Evolutionary conservation across 208 protist genomes (phyloP).

Genomic region (Balamuthia mandrillaris): DNA sequence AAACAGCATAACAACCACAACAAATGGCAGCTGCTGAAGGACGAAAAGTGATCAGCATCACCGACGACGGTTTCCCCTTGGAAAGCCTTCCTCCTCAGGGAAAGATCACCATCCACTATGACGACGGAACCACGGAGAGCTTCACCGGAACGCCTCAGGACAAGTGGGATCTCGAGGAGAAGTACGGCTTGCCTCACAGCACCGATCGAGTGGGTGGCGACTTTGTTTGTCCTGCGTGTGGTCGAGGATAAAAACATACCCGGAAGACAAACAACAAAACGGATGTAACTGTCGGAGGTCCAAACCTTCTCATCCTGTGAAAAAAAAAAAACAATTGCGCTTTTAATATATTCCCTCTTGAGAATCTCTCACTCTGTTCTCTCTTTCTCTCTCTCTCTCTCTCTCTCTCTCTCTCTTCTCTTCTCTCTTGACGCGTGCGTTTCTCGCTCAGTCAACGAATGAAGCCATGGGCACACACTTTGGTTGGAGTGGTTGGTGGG

Average conservation of each 20-base stretch:
- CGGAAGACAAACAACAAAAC: neutral
- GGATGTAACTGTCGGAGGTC: neutral
- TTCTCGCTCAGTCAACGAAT: neutral
- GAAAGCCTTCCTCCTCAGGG: no score
- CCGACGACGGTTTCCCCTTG: no score
- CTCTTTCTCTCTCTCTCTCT: neutral
- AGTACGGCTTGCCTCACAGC: no score
- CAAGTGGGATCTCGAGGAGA: no score
- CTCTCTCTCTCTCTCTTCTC: neutral
- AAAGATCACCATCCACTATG: no score
- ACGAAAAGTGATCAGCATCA: no score
- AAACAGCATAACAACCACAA: no score
- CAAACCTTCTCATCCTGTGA: neutral
- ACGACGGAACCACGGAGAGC: no score
- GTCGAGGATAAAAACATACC: neutral
- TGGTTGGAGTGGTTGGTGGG: neutral
- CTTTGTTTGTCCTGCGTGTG: no score
- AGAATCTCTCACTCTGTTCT: neutral
- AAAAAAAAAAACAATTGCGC: neutral
- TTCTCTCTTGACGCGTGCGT: neutral
- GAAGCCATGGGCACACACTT: neutral
- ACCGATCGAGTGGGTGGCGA: no score
- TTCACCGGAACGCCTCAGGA: no score
- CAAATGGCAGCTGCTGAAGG: no score
- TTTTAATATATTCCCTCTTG: neutral